These are phyloP conservation scores for Diplosphaera chodatii DNA, from an alignment of 139 green algal genomes.

Conservation along the genomic window DNA sequence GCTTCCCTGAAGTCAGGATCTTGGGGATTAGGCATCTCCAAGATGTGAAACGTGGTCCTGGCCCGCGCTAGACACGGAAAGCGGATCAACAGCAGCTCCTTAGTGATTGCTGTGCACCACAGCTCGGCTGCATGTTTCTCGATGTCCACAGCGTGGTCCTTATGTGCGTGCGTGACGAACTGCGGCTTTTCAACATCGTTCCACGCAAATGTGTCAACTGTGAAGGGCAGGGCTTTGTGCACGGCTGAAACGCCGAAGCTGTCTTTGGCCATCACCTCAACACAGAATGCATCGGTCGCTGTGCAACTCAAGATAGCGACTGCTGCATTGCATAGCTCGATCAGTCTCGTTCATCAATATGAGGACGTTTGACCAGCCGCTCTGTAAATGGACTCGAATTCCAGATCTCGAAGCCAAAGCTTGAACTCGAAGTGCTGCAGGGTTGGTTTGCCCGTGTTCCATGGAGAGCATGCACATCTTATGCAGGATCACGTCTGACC, in stretches of 20 bases:
- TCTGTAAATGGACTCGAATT: no score
- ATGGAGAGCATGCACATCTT: no score
- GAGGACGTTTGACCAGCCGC: no score
- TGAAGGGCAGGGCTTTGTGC: slow-evolving; percentile 17
- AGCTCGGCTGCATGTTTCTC: slow-evolving; percentile 4
- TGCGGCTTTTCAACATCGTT: slow-evolving; percentile 13
- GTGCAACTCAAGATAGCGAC: no score
- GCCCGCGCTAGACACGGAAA: slow-evolving; percentile 1
- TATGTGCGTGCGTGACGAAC: slow-evolving; percentile 31
- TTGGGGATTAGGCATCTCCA: neutral
- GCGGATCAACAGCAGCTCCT: slow-evolving; percentile 9
- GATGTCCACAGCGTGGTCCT: slow-evolving; percentile 27
- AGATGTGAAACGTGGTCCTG: slow-evolving; percentile 10
- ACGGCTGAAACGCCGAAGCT: neutral
- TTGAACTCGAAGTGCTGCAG: no score
- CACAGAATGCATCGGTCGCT: no score
- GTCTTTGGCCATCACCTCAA: neutral
- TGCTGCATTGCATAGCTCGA: no score
- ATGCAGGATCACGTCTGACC: no score
- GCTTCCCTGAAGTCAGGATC: neutral
- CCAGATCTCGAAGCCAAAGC: no score
- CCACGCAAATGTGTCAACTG: slow-evolving; percentile 24
- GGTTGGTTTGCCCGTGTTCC: no score
- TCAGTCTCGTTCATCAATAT: no score
- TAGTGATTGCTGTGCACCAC: slow-evolving; percentile 18